Percentiles rank a stretch among this genome's conserved stretches.
Conservation (phyloP, 1,284 basidiomycete species). For the Coniferiporia sulphurascens region DNA sequence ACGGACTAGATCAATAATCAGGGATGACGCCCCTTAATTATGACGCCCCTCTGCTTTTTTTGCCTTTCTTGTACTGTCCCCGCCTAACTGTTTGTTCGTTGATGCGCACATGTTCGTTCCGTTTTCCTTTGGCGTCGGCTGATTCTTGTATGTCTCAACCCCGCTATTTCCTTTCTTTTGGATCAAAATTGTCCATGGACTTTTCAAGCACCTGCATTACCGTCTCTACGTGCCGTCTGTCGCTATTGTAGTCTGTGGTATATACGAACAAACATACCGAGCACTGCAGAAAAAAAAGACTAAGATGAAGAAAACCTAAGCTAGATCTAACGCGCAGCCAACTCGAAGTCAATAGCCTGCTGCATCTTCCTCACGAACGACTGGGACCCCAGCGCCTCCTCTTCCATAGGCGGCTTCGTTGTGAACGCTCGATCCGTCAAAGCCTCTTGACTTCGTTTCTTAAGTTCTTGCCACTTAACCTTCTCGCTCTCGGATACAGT, state of each 20-base stretch:
- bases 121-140: background rate
- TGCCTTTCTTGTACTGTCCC: too few species aligned
- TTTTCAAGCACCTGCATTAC: constrained; percentile 1
- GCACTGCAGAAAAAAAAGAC: background rate
- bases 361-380: constrained; percentile 14
- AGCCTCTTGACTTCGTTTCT: constrained; percentile 19
- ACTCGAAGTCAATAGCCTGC: constrained; percentile 13
- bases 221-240: background rate
- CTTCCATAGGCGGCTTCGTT: constrained; percentile 21
- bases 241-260: constrained; percentile 6
- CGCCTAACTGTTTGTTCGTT: background rate
- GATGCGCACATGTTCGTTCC: constrained; percentile 1
- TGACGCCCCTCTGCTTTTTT: background rate
- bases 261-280: background rate
- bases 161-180: constrained; percentile 1
- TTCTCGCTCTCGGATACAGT: constrained; percentile 5
- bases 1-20: too few species aligned
- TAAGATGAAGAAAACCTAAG: background rate
- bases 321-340: background rate
- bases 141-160: background rate
- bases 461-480: constrained; percentile 21
- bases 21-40: background rate
- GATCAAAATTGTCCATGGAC: background rate
- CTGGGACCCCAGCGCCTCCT: constrained; percentile 22
- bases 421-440: constrained; percentile 15